Percentiles rank a stretch among this genome's conserved stretches.
phyloP scores from a whole-genome alignment of 176 grass and related monocot genomes.

The Triticum turgidum region DNA sequence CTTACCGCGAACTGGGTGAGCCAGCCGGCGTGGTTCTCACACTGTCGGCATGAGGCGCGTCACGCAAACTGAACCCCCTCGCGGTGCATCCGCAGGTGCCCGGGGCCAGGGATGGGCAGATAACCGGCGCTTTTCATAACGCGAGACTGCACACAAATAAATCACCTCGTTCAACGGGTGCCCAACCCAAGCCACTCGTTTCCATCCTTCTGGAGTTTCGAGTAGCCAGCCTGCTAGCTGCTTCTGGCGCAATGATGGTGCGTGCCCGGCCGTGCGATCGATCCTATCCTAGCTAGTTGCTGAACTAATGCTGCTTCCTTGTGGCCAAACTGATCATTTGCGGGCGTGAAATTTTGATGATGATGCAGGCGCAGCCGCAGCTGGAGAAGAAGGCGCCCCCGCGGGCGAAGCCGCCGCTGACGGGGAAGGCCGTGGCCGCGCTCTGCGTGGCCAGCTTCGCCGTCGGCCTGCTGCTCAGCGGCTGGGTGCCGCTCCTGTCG shows the following conservation, averaged over 20 bases:
- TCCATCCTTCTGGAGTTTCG: background rate
- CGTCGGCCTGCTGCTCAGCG: slow-evolving; percentile 54
- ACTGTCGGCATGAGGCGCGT: slow-evolving; percentile 51
- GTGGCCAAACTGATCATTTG: background rate
- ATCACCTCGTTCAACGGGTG: background rate
- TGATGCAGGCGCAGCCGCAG: slow-evolving; percentile 63
- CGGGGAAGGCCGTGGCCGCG: slow-evolving; percentile 44
- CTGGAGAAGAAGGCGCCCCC: slow-evolving; percentile 55
- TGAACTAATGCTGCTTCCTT: background rate
- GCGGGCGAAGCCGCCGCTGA: slow-evolving; percentile 44
- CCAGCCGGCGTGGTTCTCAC: slow-evolving; percentile 9
- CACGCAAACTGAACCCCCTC: slow-evolving; percentile 59
- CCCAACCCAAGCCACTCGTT: background rate
- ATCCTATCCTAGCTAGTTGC: no score
- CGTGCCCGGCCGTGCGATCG: slow-evolving; percentile 9
- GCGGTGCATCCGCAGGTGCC: slow-evolving; percentile 21
- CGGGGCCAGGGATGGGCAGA: slow-evolving; percentile 14
- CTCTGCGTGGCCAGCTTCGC: slow-evolving; percentile 66
- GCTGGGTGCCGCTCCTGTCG: slow-evolving; percentile 30
- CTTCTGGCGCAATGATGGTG: slow-evolving; percentile 25
- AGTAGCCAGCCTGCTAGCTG: background rate
- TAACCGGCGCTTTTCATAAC: slow-evolving; percentile 33
- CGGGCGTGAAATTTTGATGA: background rate
- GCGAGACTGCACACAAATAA: slow-evolving; percentile 13
- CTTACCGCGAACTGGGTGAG: background rate